Conservation (phyloP, 1,139 yeast species). For the Magnusiomyces ingens region DNA sequence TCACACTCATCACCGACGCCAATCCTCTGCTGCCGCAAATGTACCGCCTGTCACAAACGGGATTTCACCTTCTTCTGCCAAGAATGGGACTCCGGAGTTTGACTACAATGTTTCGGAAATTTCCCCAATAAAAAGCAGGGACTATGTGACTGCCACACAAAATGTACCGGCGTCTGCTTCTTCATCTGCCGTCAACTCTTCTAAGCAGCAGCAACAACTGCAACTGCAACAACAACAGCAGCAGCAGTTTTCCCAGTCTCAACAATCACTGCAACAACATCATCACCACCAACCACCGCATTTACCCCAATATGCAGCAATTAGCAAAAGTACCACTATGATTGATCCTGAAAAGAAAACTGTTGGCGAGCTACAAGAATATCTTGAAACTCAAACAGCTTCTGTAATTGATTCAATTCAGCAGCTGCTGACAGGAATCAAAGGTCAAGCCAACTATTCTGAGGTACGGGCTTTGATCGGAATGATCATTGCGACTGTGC, state of each 20-base stretch:
- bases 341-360: constrained; percentile 67
- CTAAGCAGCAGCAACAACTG: constrained; percentile 1
- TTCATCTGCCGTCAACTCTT: too few species aligned
- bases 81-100: too few species aligned
- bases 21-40: background rate
- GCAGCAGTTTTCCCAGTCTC: background rate
- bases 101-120: too few species aligned
- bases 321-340: background rate
- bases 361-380: constrained; percentile 71
- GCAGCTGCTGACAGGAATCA: constrained; percentile 48
- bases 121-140: too few species aligned
- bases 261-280: background rate
- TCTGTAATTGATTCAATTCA: constrained; percentile 89
- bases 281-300: constrained; percentile 2
- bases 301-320: background rate
- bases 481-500: constrained; percentile 69
- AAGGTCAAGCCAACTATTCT: constrained; percentile 56
- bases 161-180: too few species aligned
- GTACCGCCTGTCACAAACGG: too few species aligned
- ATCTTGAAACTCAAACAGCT: constrained; percentile 89
- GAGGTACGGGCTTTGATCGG: constrained; percentile 64
- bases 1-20: background rate
- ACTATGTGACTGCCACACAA: too few species aligned
- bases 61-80: too few species aligned
- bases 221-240: background rate